Conservation (phyloP, 129 eudicot species). For the Artemisia argyi region DNA sequence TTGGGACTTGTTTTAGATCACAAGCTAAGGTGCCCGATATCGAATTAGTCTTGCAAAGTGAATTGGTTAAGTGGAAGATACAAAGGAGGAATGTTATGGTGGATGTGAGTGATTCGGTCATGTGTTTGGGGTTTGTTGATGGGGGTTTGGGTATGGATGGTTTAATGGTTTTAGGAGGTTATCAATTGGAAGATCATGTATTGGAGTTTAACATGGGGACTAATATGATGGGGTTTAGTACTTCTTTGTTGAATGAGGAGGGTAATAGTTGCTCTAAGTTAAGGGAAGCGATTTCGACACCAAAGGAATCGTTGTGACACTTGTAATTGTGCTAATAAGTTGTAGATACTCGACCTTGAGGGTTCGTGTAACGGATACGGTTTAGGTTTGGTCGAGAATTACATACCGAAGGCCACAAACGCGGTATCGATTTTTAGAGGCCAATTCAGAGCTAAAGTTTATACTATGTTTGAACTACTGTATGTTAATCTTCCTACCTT, state of each 20-base stretch:
- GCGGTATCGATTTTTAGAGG: background rate
- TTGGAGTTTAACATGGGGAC: slow-evolving; percentile 72
- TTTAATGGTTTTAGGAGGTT: slow-evolving; percentile 64
- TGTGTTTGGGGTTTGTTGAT: slow-evolving; percentile 79
- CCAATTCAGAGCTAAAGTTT: background rate
- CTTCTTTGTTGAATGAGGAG: slow-evolving; percentile 44
- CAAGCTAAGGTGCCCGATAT: slow-evolving; percentile 47
- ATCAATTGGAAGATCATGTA: slow-evolving; percentile 73
- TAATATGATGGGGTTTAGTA: slow-evolving; percentile 77
- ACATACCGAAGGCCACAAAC: background rate
- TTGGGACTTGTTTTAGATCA: slow-evolving; percentile 55
- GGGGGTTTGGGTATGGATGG: slow-evolving; percentile 57
- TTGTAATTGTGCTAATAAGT: background rate
- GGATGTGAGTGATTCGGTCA: slow-evolving; percentile 53
- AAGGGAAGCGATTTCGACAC: slow-evolving; percentile 14
- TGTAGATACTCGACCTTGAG: background rate
- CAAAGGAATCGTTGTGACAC: slow-evolving; percentile 16
- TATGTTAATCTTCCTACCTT: slow-evolving; percentile 10
- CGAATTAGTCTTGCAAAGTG: slow-evolving; percentile 79
- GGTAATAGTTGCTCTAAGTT: slow-evolving; percentile 45
- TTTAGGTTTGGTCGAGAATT: background rate
- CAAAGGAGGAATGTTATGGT: slow-evolving; percentile 63
- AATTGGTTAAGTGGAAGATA: slow-evolving; percentile 75
- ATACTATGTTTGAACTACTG: background rate
- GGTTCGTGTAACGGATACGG: background rate